These are phyloP conservation scores for Hypoxylon cercidicola DNA, from an alignment of 495 filamentous ascomycete species.

Conservation along the genomic window DNA sequence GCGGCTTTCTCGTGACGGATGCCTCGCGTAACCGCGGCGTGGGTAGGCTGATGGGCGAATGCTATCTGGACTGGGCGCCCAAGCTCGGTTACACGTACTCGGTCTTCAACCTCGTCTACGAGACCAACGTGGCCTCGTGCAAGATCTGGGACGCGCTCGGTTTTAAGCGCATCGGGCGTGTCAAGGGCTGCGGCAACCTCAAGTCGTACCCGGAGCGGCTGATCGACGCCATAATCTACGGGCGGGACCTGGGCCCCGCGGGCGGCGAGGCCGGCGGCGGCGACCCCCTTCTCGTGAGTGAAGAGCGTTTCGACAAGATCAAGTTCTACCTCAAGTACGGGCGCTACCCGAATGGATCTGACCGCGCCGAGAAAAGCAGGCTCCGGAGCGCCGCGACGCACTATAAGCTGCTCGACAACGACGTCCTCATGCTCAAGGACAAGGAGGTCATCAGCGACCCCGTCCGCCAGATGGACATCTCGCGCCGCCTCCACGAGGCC, in stretches of 20 bases:
- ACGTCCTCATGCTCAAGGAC: slow-evolving; percentile 93
- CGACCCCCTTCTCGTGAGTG: slow-evolving; percentile 88
- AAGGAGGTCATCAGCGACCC: slow-evolving; percentile 97
- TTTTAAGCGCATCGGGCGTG: slow-evolving; percentile 94
- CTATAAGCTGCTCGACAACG: slow-evolving; percentile 84
- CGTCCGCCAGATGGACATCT: slow-evolving; percentile 91
- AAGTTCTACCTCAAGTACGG: slow-evolving; percentile 94
- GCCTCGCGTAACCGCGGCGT: slow-evolving; percentile 89
- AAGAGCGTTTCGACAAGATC: slow-evolving; percentile 99
- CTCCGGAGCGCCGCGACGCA: slow-evolving; percentile 93
- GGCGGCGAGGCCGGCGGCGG: slow-evolving; percentile 51
- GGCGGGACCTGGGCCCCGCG: slow-evolving; percentile 73
- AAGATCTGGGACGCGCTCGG: slow-evolving; percentile 98
- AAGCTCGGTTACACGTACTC: slow-evolving; percentile 94
- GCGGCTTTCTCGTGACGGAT: slow-evolving; percentile 92
- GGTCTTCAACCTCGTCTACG: slow-evolving; percentile 98
- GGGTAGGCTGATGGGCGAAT: slow-evolving; percentile 92
- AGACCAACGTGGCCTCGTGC: slow-evolving; percentile 94
- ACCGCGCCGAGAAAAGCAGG: slow-evolving; percentile 94
- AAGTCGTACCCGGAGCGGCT: slow-evolving; percentile 81
- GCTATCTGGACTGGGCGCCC: slow-evolving; percentile 94
- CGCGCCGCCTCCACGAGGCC: slow-evolving; percentile 74
- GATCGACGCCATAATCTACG: slow-evolving; percentile 97
- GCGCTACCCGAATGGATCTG: slow-evolving; percentile 92
- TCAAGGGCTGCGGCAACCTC: slow-evolving; percentile 88